Evolutionary conservation across 768 basidiomycete species (phyloP).

Genomic region (Arthromyces matolae): DNA sequence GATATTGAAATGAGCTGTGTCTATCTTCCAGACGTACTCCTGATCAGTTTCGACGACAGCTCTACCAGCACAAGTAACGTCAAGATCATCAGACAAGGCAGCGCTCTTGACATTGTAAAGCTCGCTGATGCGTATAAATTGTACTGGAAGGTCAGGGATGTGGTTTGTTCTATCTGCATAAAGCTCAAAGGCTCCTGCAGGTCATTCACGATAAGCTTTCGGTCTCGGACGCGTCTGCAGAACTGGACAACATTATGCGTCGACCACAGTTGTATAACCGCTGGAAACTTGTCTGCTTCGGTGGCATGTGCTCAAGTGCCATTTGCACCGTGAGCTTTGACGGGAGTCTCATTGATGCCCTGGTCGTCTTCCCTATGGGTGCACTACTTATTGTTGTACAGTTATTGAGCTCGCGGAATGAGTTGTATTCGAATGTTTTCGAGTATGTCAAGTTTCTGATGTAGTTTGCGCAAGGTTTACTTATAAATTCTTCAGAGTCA

Average conservation of each 20-base stretch:
- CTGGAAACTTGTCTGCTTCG: conserved; percentile 63
- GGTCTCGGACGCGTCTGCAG: conserved; percentile 66
- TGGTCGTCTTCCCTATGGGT: conserved; percentile 73
- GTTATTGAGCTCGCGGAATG: conserved; percentile 65
- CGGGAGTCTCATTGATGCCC: conserved; percentile 74
- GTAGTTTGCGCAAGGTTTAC: too few relatives aligned
- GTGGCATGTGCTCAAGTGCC: conserved; percentile 71
- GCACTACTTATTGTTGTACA: conserved; percentile 72
- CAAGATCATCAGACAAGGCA: conserved; percentile 72
- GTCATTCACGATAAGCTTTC: conserved; percentile 83
- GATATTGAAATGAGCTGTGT: conserved; percentile 70
- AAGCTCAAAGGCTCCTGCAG: conserved; percentile 24
- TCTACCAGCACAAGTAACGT: conserved; percentile 78
- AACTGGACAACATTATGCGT: conserved; percentile 73
- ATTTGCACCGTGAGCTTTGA: conserved; percentile 73
- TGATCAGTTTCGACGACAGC: conserved; percentile 80
- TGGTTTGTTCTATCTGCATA: not conserved
- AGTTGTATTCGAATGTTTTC: conserved; percentile 77
- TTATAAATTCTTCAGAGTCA: conserved; percentile 51
- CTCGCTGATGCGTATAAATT: conserved; percentile 64
- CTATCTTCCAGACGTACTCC: conserved; percentile 71
- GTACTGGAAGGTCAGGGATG: conserved; percentile 64
- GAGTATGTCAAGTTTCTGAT: conserved; percentile 46
- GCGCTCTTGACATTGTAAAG: conserved; percentile 73
- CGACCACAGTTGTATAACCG: conserved; percentile 56